Evolutionary conservation across 768 basidiomycete genomes (phyloP).

Genomic region (Podaxis sp.): DNA sequence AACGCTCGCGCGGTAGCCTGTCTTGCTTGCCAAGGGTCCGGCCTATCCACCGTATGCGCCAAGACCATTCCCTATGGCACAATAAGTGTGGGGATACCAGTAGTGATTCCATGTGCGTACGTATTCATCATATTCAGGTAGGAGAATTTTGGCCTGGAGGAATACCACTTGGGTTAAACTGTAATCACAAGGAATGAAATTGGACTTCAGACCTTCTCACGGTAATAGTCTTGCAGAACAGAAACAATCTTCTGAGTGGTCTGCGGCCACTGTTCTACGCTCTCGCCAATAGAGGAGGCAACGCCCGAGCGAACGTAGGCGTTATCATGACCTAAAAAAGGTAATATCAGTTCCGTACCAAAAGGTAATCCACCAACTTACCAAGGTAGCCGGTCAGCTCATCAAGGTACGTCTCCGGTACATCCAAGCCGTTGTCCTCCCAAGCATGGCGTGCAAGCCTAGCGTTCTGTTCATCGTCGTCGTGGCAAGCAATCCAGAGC

Average conservation of each 20-base stretch:
- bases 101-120: slow-evolving; percentile 38
- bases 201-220: slow-evolving; percentile 62
- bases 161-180: background rate
- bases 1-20: slow-evolving; percentile 72
- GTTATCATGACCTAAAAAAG: slow-evolving; percentile 65
- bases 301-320: slow-evolving; percentile 74
- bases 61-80: slow-evolving; percentile 84
- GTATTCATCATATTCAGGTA: slow-evolving; percentile 92
- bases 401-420: slow-evolving; percentile 63
- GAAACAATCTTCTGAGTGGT: slow-evolving; percentile 43
- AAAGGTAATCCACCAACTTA: slow-evolving; percentile 28
- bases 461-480: slow-evolving; percentile 82
- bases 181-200: background rate
- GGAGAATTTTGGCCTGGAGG: slow-evolving; percentile 73
- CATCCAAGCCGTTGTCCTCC: slow-evolving; percentile 95
- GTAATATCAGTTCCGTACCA: background rate
- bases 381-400: slow-evolving; percentile 69
- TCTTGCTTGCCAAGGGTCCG: slow-evolving; percentile 87
- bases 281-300: slow-evolving; percentile 74
- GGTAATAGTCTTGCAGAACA: slow-evolving; percentile 69
- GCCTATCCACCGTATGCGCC: slow-evolving; percentile 76
- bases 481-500: slow-evolving; percentile 86
- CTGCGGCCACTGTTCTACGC: slow-evolving; percentile 70
- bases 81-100: background rate
- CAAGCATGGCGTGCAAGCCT: slow-evolving; percentile 78